A percentile compares a stretch with the other conserved stretches of the same genome.
Conservation (phyloP, 2,329 filamentous ascomycete genomes). For the Beauveria australis region DNA sequence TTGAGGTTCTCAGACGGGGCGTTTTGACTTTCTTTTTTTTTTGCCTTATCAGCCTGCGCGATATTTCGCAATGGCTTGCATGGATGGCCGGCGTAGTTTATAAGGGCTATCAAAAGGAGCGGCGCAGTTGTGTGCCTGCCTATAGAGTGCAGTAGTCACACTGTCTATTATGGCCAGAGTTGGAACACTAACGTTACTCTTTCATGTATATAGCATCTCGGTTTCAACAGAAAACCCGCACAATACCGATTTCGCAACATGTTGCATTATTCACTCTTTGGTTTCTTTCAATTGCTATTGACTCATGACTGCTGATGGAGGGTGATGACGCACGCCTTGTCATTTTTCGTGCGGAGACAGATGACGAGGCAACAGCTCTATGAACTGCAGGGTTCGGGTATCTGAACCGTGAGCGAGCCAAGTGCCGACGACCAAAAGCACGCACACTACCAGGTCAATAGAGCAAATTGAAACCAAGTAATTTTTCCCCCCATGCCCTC, state of each 20-base stretch:
- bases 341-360: too few species aligned
- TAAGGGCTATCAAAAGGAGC: neutral
- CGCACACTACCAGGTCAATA: neutral
- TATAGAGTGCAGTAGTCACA: neutral
- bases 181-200: neutral
- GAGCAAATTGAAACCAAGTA: too few species aligned
- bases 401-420: neutral
- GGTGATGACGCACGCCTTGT: neutral
- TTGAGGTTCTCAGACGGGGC: neutral
- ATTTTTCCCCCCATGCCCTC: too few species aligned
- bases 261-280: too few species aligned
- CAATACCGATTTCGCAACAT: neutral
- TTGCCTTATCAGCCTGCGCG: neutral
- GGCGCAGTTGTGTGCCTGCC: neutral
- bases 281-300: neutral
- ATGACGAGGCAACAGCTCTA: too few species aligned
- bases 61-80: neutral
- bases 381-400: neutral
- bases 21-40: neutral
- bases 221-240: neutral
- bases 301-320: neutral
- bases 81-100: neutral
- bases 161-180: neutral
- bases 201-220: neutral
- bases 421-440: neutral